These are phyloP conservation scores for Lactarius sanguifluus DNA, from an alignment of 768 basidiomycete genomes.

Conservation along the genomic window DNA sequence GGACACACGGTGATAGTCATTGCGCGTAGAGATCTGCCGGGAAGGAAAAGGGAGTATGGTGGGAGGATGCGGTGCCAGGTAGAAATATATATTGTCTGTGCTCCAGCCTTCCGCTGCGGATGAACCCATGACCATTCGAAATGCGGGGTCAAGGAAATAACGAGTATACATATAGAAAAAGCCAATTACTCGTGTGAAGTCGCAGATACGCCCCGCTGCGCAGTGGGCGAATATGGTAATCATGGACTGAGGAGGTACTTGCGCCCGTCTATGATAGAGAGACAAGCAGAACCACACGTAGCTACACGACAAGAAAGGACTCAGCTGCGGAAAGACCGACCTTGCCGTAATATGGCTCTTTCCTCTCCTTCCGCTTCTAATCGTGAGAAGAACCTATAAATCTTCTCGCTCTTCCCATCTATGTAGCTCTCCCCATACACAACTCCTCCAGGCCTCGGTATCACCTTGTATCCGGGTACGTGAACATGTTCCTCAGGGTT, in stretches of 20 bases:
- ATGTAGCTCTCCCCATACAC: constrained; percentile 15
- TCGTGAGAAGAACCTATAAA: neutral
- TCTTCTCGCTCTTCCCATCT: neutral
- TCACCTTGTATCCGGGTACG: neutral
- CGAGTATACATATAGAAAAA: neutral
- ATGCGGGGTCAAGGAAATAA: neutral
- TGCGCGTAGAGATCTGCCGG: neutral
- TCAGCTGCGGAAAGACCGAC: too few species aligned
- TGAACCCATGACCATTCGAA: constrained; percentile 4
- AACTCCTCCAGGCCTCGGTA: neutral
- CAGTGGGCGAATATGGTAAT: neutral
- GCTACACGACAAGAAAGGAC: neutral
- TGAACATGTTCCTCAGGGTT: constrained; percentile 31
- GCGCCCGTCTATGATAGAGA: neutral
- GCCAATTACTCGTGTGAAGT: neutral
- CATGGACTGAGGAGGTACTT: neutral
- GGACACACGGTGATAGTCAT: constrained; percentile 1
- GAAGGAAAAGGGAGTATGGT: neutral
- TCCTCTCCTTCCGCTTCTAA: neutral
- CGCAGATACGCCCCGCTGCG: neutral
- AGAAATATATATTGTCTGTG: neutral
- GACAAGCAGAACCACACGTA: too few species aligned
- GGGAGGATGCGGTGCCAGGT: neutral
- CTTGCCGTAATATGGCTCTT: neutral
- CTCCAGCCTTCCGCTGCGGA: neutral